Evolutionary conservation across 768 basidiomycete species (phyloP).

Genomic region (Phylloporus sp.): DNA sequence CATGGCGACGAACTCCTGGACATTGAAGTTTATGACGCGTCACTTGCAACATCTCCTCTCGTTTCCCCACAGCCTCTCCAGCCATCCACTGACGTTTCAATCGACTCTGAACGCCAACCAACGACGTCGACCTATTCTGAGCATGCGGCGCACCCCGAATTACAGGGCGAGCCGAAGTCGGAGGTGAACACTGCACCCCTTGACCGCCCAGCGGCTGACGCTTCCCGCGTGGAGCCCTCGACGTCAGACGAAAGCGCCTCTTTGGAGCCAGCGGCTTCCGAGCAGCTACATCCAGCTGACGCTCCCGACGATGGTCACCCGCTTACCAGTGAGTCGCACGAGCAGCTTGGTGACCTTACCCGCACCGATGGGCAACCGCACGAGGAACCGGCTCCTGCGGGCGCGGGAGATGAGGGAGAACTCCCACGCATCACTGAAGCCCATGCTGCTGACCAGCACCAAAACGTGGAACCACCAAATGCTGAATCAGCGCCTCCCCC

Average conservation of each 20-base stretch:
- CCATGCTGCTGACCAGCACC: background rate
- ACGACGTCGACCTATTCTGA: conserved; percentile 4
- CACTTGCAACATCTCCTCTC: conserved; percentile 30
- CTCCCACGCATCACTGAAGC: conserved; percentile 6
- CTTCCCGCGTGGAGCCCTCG: conserved; percentile 13
- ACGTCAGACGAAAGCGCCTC: conserved; percentile 8
- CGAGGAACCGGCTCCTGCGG: conserved; percentile 5
- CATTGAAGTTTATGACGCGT: conserved; percentile 41
- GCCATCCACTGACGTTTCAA: conserved; percentile 11
- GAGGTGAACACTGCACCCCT: conserved; percentile 10
- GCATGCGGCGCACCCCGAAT: conserved; percentile 2
- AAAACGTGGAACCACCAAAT: conserved; percentile 5
- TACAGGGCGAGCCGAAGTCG: conserved; percentile 5
- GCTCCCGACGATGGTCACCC: conserved; percentile 1
- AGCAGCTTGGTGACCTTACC: conserved; percentile 8
- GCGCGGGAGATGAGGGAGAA: conserved; percentile 3
- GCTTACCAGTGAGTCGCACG: conserved; percentile 21
- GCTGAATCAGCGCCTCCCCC: conserved; percentile 9
- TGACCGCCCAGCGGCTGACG: conserved; percentile 18
- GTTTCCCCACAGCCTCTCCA: conserved; percentile 12
- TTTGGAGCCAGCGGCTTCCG: conserved; percentile 2
- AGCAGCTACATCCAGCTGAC: conserved; percentile 7
- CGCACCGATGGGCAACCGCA: conserved; percentile 2
- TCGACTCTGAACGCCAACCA: conserved; percentile 14
- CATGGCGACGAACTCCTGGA: conserved; percentile 32